Conservation (phyloP, 2,329 filamentous ascomycete species). For the Aspergillus sp. region DNA sequence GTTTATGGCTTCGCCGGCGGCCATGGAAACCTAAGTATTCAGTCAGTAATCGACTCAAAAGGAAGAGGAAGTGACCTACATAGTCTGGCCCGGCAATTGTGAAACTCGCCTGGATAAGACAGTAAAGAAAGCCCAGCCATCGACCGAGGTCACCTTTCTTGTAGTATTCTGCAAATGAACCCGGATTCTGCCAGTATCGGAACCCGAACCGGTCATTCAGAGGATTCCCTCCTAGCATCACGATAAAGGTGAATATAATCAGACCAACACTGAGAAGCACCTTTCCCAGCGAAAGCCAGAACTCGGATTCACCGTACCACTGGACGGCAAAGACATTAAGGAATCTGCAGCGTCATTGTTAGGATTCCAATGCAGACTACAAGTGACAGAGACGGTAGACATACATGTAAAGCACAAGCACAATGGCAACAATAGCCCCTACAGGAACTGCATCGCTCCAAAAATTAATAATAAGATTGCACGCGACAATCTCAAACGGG, state of each 20-base stretch:
- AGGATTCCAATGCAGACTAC: neutral
- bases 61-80: slow-evolving; percentile 18
- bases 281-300: slow-evolving; percentile 65
- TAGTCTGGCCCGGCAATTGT: slow-evolving; percentile 63
- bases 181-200: slow-evolving; percentile 59
- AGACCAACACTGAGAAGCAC: slow-evolving; percentile 65
- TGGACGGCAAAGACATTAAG: slow-evolving; percentile 67
- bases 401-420: slow-evolving; percentile 40
- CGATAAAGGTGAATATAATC: slow-evolving; percentile 70
- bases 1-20: slow-evolving; percentile 64
- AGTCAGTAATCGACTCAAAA: neutral
- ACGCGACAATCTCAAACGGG: slow-evolving; percentile 48
- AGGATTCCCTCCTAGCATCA: slow-evolving; percentile 78
- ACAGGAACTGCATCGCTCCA: slow-evolving; percentile 44
- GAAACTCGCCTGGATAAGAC: slow-evolving; percentile 64
- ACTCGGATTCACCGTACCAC: slow-evolving; percentile 72
- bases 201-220: slow-evolving; percentile 66
- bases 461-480: slow-evolving; percentile 45
- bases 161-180: slow-evolving; percentile 63
- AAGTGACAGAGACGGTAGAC: slow-evolving; percentile 4
- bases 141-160: slow-evolving; percentile 59
- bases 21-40: slow-evolving; percentile 41
- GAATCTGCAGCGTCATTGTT: slow-evolving; percentile 10
- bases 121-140: slow-evolving; percentile 70
- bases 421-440: slow-evolving; percentile 41